Evolutionary conservation across 2,329 filamentous ascomycete genomes (phyloP), one percentile per base, ranked within the genome.

Genomic region (Colletotrichum simmondsii): DNA sequence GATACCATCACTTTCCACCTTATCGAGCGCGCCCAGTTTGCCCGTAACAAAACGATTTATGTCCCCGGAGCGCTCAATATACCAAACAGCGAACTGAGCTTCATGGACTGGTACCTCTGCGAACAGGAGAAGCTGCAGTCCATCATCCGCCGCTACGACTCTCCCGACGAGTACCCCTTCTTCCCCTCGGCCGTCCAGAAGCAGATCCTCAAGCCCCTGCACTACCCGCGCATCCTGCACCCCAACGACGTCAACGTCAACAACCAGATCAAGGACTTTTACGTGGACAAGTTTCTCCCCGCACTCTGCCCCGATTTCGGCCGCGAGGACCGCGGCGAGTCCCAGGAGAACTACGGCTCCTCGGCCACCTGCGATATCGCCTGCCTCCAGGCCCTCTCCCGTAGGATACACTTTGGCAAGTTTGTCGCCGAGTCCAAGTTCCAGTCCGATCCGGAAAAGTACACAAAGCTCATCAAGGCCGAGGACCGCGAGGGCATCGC

Each of bases 391-490:
- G 94, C 97, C 4, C 85, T 99, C 59, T 97, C 94, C 52, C 90
- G 96, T 54, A 89, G 97, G 68, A 97, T 99, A 77, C 97, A 99
- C 84, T 99, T 98, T 85, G 97, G 97, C 77, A 99, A 98, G 85
- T 98, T 98, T 79, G 97, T 99, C 10, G 97, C 97, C 56, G 97
- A 99, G 87, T 92, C 93, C 72, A 99, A 99, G 85, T 99, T 98
- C 84, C 90, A 90, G 77, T 92, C 93, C 59, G 94, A 98, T 77
- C 89, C 91, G 35, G 94, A 95, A 77, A 89, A 86, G 75, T 99
- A 96, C 81, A 95, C 94, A 6, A 87, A 87, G 75, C 83, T 98
- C 83, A 98, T 99, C 85, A 91, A 92, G 82, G 92, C 91, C 1
- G 91, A 88, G 74, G 95, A 99, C 82, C 88, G 93, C 6, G 86